phyloP scores from a whole-genome alignment of 2,329 filamentous ascomycete species.

The Scopulariopsis brevicaulis region DNA sequence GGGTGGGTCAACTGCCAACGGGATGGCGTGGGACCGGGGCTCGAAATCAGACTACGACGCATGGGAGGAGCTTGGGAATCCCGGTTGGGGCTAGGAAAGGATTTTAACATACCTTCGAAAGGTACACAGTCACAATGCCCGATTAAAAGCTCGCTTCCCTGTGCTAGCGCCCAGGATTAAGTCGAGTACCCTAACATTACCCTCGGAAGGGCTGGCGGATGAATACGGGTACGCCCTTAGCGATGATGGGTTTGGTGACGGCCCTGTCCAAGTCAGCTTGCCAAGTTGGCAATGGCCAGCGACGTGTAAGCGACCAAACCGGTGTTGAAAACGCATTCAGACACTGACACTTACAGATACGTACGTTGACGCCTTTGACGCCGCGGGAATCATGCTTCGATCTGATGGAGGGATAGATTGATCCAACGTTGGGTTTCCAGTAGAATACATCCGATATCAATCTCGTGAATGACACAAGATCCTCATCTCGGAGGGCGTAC shows the following conservation, averaged over 20 bases:
- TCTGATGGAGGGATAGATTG: not conserved
- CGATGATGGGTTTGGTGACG: conserved; percentile 1
- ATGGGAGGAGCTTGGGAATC: conserved; percentile 24
- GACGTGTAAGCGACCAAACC: not conserved
- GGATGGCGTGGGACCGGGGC: conserved; percentile 34
- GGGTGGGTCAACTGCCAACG: conserved; percentile 27
- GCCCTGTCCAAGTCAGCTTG: conserved; percentile 1
- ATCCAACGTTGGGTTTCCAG: conserved; percentile 1
- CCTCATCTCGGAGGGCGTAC: not conserved
- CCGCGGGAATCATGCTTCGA: not conserved
- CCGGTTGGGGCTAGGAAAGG: conserved; percentile 22
- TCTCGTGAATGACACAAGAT: not conserved
- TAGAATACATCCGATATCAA: conserved; percentile 3
- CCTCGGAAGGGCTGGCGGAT: not conserved
- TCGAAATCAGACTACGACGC: conserved; percentile 24
- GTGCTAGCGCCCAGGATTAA: conserved; percentile 4
- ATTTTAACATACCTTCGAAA: conserved; percentile 18
- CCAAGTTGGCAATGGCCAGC: conserved; percentile 3
- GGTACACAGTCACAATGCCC: not conserved
- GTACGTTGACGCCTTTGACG: conserved; percentile 1
- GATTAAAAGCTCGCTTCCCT: not conserved
- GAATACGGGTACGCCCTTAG: not conserved
- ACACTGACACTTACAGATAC: not conserved
- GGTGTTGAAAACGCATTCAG: not conserved
- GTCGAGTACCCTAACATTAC: conserved; percentile 14